Base-by-base conservation (phyloP, 257 asterid genomes). In the Perilla frutescens region DNA sequence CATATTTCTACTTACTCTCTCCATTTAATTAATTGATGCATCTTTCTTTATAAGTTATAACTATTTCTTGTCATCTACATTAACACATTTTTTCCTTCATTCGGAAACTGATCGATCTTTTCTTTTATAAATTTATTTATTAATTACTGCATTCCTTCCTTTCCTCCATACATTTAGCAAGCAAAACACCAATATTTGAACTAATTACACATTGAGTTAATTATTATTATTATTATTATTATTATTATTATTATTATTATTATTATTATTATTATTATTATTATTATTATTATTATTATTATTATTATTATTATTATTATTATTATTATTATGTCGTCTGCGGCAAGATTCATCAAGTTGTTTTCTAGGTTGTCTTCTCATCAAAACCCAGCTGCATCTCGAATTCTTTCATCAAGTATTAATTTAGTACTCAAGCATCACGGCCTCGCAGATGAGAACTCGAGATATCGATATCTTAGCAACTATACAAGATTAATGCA, bases 391-490 rank as follows among this genome's bases (percentile, higher is more conserved):
- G n/a, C 5, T 20, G 36, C 50, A 37, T 20, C 69, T 61, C 68
- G 36, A 51, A 1, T 55, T 64, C 40, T 58, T 51, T 53, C 74
- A 13, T 58, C 83, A 8, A 61, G 50, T n/a, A 6, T 59, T 48
- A 34, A 34, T 34, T 8, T 10, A 48, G 8, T 37, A 5, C 31
- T 70, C 60, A 5, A 53, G 54, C 58, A 62, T 37, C 82, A 62
- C 37, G 65, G 49, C 48, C 20, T 32, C 15, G 7, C 70, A 45
- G 41, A 75, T 15, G 74, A 6, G 11, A 70, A 56, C 40, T 58
- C 76, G 58, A 76, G 81, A 12, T 4, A 71, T 67, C 76, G 74
- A 41, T 59, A 57, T 66, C 74, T 68, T 8, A 55, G 62, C 82
- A 75, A 68, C 61, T 63, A 66, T 51, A 11, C 80, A 9, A 62